These are phyloP conservation scores for Amanita fuliginea DNA, from an alignment of 768 basidiomycete species.

Conservation along the genomic window DNA sequence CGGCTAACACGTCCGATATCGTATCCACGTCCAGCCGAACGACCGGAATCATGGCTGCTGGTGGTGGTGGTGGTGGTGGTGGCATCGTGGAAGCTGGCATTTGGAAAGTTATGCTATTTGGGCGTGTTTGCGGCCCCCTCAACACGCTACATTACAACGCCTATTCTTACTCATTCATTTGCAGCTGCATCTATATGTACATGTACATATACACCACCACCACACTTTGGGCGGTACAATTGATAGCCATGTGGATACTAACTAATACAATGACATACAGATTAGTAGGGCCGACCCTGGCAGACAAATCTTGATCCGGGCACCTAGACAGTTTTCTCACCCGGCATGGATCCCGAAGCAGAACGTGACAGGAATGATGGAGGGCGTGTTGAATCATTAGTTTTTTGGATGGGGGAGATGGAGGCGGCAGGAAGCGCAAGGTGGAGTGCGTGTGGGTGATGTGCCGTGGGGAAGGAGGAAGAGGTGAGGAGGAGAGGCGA, in stretches of 20 bases:
- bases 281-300: conserved; percentile 20
- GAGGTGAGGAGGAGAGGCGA: conserved; percentile 28
- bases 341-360: conserved; percentile 20
- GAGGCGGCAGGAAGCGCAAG: conserved; percentile 13
- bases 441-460: conserved; percentile 40
- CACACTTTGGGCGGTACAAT: no score
- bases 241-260: no score
- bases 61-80: conserved; percentile 7
- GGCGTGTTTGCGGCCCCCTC: no score
- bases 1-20: conserved; percentile 50
- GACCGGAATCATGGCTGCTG: background rate
- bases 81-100: background rate
- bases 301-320: conserved; percentile 23
- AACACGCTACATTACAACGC: no score
- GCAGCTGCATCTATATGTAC: no score
- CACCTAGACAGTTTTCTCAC: conserved; percentile 20
- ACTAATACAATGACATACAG: no score
- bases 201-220: no score
- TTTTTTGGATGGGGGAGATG: conserved; percentile 23
- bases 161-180: no score
- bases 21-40: conserved; percentile 34
- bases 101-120: no score
- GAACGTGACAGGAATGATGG: conserved; percentile 14
- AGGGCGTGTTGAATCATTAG: conserved; percentile 24
- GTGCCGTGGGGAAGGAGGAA: conserved; percentile 12